Percentiles rank a stretch among this genome's conserved stretches.
phyloP scores from a whole-genome alignment of 2,329 filamentous ascomycete species.

The Diaporthe humulicola region DNA sequence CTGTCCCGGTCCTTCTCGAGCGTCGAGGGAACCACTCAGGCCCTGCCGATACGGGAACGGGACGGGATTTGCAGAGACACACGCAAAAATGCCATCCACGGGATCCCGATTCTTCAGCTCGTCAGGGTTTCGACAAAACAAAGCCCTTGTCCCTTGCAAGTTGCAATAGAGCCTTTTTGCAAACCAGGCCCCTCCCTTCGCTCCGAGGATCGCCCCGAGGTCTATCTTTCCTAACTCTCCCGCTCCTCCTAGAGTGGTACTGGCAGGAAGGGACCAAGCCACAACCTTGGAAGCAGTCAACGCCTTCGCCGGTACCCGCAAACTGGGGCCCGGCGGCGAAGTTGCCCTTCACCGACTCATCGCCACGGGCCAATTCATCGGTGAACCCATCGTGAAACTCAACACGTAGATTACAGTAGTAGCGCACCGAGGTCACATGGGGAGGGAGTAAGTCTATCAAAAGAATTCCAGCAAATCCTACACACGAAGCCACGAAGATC shows the following conservation, averaged over 20 bases:
- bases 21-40: constrained; percentile 12
- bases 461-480: background rate
- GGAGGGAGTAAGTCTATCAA: constrained; percentile 33
- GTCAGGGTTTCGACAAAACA: constrained; percentile 32
- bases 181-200: constrained; percentile 1
- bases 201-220: constrained; percentile 31
- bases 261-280: background rate
- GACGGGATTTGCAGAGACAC: constrained; percentile 18
- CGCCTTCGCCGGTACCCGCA: constrained; percentile 27
- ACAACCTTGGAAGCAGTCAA: constrained; percentile 24
- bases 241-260: background rate
- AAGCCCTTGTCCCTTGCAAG: constrained; percentile 15
- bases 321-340: constrained; percentile 28
- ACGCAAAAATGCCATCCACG: constrained; percentile 20
- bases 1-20: constrained; percentile 17
- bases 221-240: background rate
- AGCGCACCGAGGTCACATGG: constrained; percentile 20
- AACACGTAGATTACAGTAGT: background rate
- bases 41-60: constrained; percentile 3
- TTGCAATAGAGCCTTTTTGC: background rate
- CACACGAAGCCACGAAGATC: constrained; percentile 21
- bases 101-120: constrained; percentile 35
- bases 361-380: constrained; percentile 20
- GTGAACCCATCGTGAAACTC: constrained; percentile 34
- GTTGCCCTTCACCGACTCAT: constrained; percentile 20